phyloP scores from a whole-genome alignment of 352 stramenopile genomes.

The Globisporangium irregulare region DNA sequence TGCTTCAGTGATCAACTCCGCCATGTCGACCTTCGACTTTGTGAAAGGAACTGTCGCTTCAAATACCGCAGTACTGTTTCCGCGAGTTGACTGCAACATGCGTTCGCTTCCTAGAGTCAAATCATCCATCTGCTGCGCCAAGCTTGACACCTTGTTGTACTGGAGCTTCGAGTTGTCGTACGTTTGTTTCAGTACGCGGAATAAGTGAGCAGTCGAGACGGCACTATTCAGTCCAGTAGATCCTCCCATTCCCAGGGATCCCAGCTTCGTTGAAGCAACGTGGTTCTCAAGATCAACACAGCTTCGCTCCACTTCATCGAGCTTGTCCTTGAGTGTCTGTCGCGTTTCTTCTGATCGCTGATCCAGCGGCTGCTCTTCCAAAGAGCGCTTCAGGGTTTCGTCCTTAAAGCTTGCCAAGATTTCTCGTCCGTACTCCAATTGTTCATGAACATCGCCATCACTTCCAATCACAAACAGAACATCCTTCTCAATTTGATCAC shows the following conservation, averaged over 20 bases:
- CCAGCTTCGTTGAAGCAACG: conserved; percentile 35
- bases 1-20: conserved; percentile 36
- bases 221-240: conserved; percentile 6
- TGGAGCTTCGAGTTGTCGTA: conserved; percentile 75
- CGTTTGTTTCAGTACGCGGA: conserved; percentile 69
- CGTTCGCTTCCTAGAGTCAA: conserved; percentile 39
- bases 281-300: conserved; percentile 53
- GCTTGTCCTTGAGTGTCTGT: conserved; percentile 42
- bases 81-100: conserved; percentile 22
- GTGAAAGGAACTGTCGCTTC: conserved; percentile 18
- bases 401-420: conserved; percentile 71
- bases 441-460: conserved; percentile 72
- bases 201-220: conserved; percentile 47
- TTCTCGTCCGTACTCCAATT: conserved; percentile 66
- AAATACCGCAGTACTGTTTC: conserved; percentile 16
- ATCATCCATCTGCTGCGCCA: conserved; percentile 52
- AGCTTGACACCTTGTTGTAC: conserved; percentile 59
- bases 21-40: conserved; percentile 47
- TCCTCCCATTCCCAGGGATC: conserved; percentile 13
- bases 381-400: conserved; percentile 48
- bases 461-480: conserved; percentile 77
- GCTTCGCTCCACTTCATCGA: conserved; percentile 46
- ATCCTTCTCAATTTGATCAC: conserved; percentile 65
- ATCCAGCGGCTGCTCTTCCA: conserved; percentile 71
- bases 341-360: conserved; percentile 58